A percentile compares a stretch with the other conserved stretches of the same genome.
Conservation (phyloP, 306 rosid species). For the Prunus padus region DNA sequence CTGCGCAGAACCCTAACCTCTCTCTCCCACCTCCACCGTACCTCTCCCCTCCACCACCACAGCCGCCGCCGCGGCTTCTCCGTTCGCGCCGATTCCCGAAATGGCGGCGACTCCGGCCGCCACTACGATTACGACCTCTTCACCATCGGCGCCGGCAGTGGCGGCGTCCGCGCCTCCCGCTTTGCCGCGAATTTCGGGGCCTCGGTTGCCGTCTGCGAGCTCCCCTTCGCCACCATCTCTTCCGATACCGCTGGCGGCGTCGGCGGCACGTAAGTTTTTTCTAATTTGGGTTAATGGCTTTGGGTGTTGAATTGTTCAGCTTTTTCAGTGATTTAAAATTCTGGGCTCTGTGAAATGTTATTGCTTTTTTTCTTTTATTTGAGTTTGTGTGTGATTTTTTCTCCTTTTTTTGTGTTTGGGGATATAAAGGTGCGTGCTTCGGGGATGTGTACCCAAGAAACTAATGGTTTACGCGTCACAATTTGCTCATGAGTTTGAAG, state of each 20-base stretch:
- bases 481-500: constrained; percentile 90
- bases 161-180: constrained; percentile 93
- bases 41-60: constrained; percentile 26
- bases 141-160: constrained; percentile 94
- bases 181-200: constrained; percentile 75
- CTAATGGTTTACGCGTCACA: constrained; percentile 77
- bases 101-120: constrained; percentile 46
- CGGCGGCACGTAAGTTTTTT: constrained; percentile 82
- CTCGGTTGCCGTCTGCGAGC: constrained; percentile 83
- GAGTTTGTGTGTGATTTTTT: neutral
- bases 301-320: neutral
- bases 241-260: constrained; percentile 88
- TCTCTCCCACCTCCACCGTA: constrained; percentile 4
- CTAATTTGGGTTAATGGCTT: neutral
- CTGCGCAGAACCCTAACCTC: constrained; percentile 25
- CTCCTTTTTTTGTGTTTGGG: neutral
- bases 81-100: constrained; percentile 45
- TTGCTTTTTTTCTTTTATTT: neutral
- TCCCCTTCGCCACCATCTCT: constrained; percentile 84
- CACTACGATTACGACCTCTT: constrained; percentile 83
- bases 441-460: constrained; percentile 98
- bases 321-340: neutral
- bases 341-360: neutral
- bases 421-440: constrained; percentile 74
- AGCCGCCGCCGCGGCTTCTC: constrained; percentile 23